Base-by-base conservation (phyloP, 345 rosid genomes). In the Salix udensis region DNA sequence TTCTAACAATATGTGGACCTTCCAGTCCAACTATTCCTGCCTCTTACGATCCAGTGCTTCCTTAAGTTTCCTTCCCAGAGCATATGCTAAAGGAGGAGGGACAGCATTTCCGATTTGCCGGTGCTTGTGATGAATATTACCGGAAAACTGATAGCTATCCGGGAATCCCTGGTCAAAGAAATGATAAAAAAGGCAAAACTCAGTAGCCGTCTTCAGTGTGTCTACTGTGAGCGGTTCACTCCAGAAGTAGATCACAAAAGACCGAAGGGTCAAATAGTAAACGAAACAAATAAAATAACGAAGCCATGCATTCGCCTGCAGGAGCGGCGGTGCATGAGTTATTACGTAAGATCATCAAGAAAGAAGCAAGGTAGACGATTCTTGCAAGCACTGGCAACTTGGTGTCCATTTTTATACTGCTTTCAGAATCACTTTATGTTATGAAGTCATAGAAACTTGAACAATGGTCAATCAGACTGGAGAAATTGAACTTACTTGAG, bases 81-180 rank as follows among this genome's bases (percentile, higher is more conserved):
- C 97, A 87, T 70, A 90, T 2, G 97, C 97, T 84, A 94, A 80
- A 4, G 93, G 88, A 36, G 98, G 97, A 53, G 98, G 97, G 3
- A 94, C 97, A 1, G 98, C 98, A 82, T 94, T 94, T 52, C 98
- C 98, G 18, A 92, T 90, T 83, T 94, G 98, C 76, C 90, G 81
- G 72, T 94, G 97, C 81, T 82, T 92, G 84, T 89, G 85, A 40
- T 52, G 83, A 64, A 89, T 88, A 74, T 58, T 88, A 65, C 98
- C 97, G 2, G 83, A 44, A 74, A 92, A 94, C 75, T 79, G 74
- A 65, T 86, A 94, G 78, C 86, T 77, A 74, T 92, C 97, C 1
- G 89, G 95, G 85, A 94, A 94, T n/a, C 98, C 98, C 97, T 94
- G 86, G 74, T 50, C 3, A 65, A 67, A 30, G 19, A 23, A 68